Conservation (phyloP, 2,329 filamentous ascomycete genomes). For the Fusarium oligoseptatum region DNA sequence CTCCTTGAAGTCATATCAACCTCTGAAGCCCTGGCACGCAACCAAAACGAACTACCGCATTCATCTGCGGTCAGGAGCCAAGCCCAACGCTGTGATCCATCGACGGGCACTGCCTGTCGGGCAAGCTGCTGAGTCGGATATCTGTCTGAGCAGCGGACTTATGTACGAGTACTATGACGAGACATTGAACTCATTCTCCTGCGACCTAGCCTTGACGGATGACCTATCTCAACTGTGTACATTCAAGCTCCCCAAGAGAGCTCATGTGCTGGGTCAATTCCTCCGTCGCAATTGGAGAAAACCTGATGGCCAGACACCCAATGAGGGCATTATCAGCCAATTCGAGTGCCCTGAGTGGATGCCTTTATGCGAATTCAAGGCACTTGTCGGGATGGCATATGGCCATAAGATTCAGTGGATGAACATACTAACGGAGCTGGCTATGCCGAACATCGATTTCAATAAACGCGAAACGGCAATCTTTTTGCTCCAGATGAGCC, state of each 20-base stretch:
- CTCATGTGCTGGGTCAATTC: slow-evolving; percentile 27
- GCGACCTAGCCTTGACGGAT: not conserved
- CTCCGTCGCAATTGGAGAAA: slow-evolving; percentile 4
- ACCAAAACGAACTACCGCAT: slow-evolving; percentile 16
- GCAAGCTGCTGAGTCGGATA: slow-evolving; percentile 14
- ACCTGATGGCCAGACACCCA: slow-evolving; percentile 52
- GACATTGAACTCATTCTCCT: not conserved
- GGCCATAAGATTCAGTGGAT: slow-evolving; percentile 38
- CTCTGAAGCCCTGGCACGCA: slow-evolving; percentile 11
- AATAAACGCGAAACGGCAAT: slow-evolving; percentile 36
- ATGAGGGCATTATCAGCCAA: slow-evolving; percentile 66
- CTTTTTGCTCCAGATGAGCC: slow-evolving; percentile 38
- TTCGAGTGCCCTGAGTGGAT: slow-evolving; percentile 61
- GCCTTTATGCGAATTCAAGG: slow-evolving; percentile 66
- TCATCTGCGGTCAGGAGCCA: slow-evolving; percentile 35
- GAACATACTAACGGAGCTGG: slow-evolving; percentile 38
- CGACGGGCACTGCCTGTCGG: not conserved
- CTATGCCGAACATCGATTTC: slow-evolving; percentile 39
- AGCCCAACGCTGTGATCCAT: slow-evolving; percentile 34
- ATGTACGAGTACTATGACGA: slow-evolving; percentile 36
- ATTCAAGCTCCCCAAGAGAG: slow-evolving; percentile 22
- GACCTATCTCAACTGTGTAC: slow-evolving; percentile 23
- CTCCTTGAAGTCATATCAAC: slow-evolving; percentile 13
- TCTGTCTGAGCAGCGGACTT: slow-evolving; percentile 43
- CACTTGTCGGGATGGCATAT: slow-evolving; percentile 37